Percentiles rank a stretch among this genome's conserved stretches.
These are phyloP conservation scores for Tagetes erecta DNA, from an alignment of 129 eudicot genomes.

Conservation along the genomic window DNA sequence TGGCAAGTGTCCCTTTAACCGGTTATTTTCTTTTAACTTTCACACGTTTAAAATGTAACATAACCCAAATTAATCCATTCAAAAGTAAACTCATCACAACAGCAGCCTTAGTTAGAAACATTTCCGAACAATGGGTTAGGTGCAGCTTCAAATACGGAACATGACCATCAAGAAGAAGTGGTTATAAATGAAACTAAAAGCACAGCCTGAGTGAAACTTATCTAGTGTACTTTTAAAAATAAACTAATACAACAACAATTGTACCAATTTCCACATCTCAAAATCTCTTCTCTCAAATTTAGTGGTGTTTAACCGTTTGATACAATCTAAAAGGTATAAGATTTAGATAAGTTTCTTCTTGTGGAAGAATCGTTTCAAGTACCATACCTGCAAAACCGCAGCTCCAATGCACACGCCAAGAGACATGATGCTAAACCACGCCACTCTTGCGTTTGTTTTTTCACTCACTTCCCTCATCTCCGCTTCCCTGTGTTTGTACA, in stretches of 20 bases:
- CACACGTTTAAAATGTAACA: not conserved
- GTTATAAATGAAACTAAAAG: conserved; percentile 15
- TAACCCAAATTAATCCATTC: not conserved
- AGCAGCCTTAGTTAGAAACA: not conserved
- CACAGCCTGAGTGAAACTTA: conserved; percentile 19
- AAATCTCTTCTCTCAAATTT: conserved; percentile 21
- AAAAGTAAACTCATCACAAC: not conserved
- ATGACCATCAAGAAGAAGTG: conserved; percentile 8
- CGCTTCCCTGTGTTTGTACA: conserved; percentile 57
- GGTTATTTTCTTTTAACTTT: not conserved
- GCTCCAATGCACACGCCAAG: conserved; percentile 72
- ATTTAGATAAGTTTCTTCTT: conserved; percentile 83
- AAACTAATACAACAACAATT: conserved; percentile 27
- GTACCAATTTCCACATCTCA: conserved; percentile 28
- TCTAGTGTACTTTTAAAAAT: conserved; percentile 22
- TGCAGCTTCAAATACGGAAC: not conserved
- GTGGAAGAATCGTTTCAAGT: conserved; percentile 66
- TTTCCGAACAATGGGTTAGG: not conserved
- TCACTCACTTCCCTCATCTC: conserved; percentile 87
- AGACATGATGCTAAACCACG: conserved; percentile 78
- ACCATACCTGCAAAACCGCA: conserved; percentile 58
- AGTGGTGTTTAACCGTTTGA: not conserved
- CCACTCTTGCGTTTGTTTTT: conserved; percentile 67
- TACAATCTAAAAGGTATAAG: not conserved
- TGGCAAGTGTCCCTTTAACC: not conserved